phyloP scores from a whole-genome alignment of 2,329 filamentous ascomycete genomes.

The Fusarium tanahbumbuense region DNA sequence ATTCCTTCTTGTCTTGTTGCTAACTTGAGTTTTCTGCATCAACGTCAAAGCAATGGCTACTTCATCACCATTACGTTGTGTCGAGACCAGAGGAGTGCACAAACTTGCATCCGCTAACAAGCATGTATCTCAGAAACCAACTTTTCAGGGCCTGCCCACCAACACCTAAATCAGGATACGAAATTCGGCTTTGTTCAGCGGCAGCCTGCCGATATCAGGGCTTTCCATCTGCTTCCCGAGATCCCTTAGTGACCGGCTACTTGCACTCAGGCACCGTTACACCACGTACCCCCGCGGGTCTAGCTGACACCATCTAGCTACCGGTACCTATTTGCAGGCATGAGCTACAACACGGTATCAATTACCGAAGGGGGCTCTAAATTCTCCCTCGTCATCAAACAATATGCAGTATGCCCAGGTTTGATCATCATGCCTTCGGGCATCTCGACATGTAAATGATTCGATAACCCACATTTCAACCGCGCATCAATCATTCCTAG shows the following conservation, averaged over 20 bases:
- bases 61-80: not conserved
- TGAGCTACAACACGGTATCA: conserved; percentile 11
- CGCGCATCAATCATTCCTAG: conserved; percentile 8
- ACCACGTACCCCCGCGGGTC: conserved; percentile 14
- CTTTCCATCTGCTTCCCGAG: conserved; percentile 12
- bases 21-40: conserved; percentile 25
- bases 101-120: not conserved
- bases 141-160: not conserved
- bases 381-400: conserved; percentile 8
- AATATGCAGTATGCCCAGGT: not conserved
- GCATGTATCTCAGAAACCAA: not conserved
- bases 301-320: conserved; percentile 5
- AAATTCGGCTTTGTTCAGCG: conserved; percentile 20
- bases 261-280: conserved; percentile 29
- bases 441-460: conserved; percentile 20
- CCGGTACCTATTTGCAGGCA: not conserved
- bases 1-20: conserved; percentile 21
- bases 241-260: conserved; percentile 21
- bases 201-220: conserved; percentile 33
- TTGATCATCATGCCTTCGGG: conserved; percentile 8
- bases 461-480: conserved; percentile 36
- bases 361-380: not conserved
- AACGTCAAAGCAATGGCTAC: conserved; percentile 3
- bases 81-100: not conserved
- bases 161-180: conserved; percentile 40